A percentile compares a stretch with the other conserved stretches of the same genome.
Evolutionary conservation across 2,329 filamentous ascomycete species (phyloP).

Genomic region (Knoxdaviesia proteae): DNA sequence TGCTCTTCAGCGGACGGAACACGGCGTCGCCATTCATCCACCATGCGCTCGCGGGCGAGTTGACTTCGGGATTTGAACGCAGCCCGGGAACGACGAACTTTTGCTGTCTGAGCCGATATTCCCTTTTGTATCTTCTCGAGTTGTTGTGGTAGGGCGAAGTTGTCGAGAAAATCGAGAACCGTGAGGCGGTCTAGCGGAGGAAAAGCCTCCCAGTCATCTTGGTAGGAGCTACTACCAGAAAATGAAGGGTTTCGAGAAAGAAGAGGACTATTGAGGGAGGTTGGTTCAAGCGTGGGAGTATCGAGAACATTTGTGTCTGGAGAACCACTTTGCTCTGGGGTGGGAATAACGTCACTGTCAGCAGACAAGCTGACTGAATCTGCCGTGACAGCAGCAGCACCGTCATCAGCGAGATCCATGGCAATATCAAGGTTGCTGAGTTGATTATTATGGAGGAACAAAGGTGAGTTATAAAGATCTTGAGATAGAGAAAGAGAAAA

Average conservation of each 20-base stretch:
- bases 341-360: background rate
- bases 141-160: constrained; percentile 73
- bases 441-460: too few species aligned
- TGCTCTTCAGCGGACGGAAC: constrained; percentile 80
- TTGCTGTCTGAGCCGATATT: constrained; percentile 64
- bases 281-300: constrained; percentile 28
- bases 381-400: too few species aligned
- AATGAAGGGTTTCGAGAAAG: constrained; percentile 64
- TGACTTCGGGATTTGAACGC: constrained; percentile 56
- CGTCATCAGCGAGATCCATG: too few species aligned
- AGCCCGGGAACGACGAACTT: constrained; percentile 64
- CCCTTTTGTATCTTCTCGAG: constrained; percentile 78
- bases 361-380: too few species aligned
- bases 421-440: too few species aligned
- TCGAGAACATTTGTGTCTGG: constrained; percentile 22
- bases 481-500: too few species aligned
- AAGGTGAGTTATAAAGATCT: too few species aligned
- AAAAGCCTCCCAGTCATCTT: constrained; percentile 72
- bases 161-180: constrained; percentile 85
- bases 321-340: constrained; percentile 5
- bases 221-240: constrained; percentile 66
- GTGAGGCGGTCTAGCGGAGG: constrained; percentile 78
- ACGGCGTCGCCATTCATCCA: constrained; percentile 79
- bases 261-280: constrained; percentile 25
- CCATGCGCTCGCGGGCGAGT: constrained; percentile 68